A percentile compares a stretch with the other conserved stretches of the same genome.
Evolutionary conservation across 2,329 filamentous ascomycete species (phyloP).

Genomic region (Leptographium radiaticola): DNA sequence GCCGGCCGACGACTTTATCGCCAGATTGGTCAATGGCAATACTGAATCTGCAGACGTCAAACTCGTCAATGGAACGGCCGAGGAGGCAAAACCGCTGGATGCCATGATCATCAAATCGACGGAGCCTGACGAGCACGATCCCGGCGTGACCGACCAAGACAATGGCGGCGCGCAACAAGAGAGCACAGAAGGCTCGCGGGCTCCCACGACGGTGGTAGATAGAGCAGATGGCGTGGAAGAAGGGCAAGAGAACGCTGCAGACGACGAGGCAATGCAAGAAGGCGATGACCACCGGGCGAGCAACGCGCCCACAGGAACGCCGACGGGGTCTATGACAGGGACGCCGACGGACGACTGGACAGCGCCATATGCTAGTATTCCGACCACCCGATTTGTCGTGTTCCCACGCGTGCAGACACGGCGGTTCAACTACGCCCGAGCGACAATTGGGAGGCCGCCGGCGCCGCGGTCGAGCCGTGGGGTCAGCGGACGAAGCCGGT

Average conservation of each 20-base stretch:
- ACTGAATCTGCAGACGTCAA: constrained; percentile 5
- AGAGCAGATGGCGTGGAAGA: background rate
- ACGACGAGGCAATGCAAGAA: background rate
- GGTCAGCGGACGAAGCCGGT: constrained; percentile 26
- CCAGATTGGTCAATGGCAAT: constrained; percentile 17
- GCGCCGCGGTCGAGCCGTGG: constrained; percentile 20
- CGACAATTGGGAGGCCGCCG: constrained; percentile 26
- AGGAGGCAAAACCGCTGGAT: background rate
- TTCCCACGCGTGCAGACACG: constrained; percentile 53
- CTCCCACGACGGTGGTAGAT: background rate
- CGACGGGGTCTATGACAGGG: constrained; percentile 13
- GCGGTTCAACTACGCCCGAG: constrained; percentile 31
- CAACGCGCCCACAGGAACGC: constrained; percentile 12
- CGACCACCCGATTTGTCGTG: constrained; percentile 61
- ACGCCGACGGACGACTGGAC: constrained; percentile 28
- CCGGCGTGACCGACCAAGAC: background rate
- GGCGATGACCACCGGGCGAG: background rate
- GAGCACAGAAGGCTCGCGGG: background rate
- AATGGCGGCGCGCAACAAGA: background rate
- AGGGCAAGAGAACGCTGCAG: background rate
- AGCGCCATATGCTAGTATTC: constrained; percentile 42
- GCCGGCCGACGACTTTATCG: constrained; percentile 17
- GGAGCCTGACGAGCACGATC: constrained; percentile 6
- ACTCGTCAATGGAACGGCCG: background rate
- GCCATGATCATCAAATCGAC: constrained; percentile 11